These are phyloP conservation scores for Williopsis jadinii DNA, from an alignment of 1,139 yeast species.

Conservation along the genomic window DNA sequence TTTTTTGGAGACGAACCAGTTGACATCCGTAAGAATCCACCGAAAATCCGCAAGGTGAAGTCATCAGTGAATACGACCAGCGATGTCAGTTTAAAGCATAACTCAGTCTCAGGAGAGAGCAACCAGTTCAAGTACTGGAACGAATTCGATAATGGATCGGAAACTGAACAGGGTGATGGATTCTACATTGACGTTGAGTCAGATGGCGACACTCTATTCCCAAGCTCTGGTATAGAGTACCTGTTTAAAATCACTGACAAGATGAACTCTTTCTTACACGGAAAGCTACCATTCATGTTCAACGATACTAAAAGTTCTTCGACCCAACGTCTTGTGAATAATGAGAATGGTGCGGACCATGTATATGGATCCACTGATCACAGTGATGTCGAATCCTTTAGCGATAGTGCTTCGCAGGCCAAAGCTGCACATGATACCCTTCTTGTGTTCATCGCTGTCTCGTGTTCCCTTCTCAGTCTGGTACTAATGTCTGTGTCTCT, in stretches of 20 bases:
- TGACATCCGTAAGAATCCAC: conserved; percentile 32
- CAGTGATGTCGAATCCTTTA: conserved; percentile 10
- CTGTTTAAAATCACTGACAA: conserved; percentile 20
- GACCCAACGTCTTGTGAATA: background rate
- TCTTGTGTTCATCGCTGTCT: conserved; percentile 14
- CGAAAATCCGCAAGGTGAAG: conserved; percentile 11
- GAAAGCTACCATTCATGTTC: conserved; percentile 14
- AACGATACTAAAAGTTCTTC: conserved; percentile 4
- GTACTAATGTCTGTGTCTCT: conserved; percentile 16
- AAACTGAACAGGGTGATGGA: conserved; percentile 29
- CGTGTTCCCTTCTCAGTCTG: conserved; percentile 13
- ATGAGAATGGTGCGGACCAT: background rate
- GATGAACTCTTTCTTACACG: conserved; percentile 8
- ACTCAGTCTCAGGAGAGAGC: conserved; percentile 26
- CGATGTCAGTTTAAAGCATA: conserved; percentile 2
- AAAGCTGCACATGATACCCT: conserved; percentile 13
- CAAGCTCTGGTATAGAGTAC: conserved; percentile 29
- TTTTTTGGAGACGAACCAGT: conserved; percentile 19
- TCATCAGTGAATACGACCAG: conserved; percentile 1
- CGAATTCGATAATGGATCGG: conserved; percentile 63
- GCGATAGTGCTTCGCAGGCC: conserved; percentile 2
- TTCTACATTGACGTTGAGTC: conserved; percentile 27
- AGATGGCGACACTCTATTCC: conserved; percentile 27
- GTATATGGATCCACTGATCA: conserved; percentile 5
- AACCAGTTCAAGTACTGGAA: conserved; percentile 52